phyloP scores from a whole-genome alignment of 1,284 basidiomycete species.

The Fomitopsis palustris region DNA sequence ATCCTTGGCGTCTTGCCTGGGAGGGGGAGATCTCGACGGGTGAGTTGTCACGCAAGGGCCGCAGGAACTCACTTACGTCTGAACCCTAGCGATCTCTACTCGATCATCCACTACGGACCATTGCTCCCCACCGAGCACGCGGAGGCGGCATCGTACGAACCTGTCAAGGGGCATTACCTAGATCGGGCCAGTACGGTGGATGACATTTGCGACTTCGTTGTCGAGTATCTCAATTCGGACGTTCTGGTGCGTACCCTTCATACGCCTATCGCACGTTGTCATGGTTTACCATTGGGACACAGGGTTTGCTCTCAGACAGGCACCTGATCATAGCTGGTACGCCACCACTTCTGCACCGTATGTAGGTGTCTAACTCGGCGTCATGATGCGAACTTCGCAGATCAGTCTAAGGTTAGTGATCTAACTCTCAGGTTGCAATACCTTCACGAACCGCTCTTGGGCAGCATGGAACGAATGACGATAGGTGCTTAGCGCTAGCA shows the following conservation, averaged over 20 bases:
- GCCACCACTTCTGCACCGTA: slow-evolving; percentile 15
- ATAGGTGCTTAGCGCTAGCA: slow-evolving; percentile 60
- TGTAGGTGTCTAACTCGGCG: neutral
- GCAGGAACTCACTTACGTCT: neutral
- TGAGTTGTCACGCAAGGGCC: slow-evolving; percentile 29
- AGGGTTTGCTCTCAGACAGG: slow-evolving; percentile 68
- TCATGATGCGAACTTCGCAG: slow-evolving; percentile 18
- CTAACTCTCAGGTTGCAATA: neutral
- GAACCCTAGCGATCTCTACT: slow-evolving; percentile 30
- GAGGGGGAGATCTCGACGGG: slow-evolving; percentile 77
- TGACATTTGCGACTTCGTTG: slow-evolving; percentile 79
- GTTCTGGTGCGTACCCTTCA: slow-evolving; percentile 47
- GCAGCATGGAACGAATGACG: slow-evolving; percentile 65
- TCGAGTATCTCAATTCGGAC: slow-evolving; percentile 82
- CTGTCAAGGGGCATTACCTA: slow-evolving; percentile 26
- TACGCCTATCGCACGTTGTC: neutral
- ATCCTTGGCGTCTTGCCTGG: slow-evolving; percentile 64
- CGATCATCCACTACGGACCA: slow-evolving; percentile 35
- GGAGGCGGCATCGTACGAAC: slow-evolving; percentile 51
- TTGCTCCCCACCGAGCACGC: slow-evolving; percentile 49
- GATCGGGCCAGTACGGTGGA: slow-evolving; percentile 57
- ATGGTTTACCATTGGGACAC: neutral
- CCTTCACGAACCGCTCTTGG: neutral
- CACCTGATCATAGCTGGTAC: slow-evolving; percentile 73
- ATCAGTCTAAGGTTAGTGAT: slow-evolving; percentile 58